Conservation (phyloP, 306 rosid species). For the Geum urbanum region DNA sequence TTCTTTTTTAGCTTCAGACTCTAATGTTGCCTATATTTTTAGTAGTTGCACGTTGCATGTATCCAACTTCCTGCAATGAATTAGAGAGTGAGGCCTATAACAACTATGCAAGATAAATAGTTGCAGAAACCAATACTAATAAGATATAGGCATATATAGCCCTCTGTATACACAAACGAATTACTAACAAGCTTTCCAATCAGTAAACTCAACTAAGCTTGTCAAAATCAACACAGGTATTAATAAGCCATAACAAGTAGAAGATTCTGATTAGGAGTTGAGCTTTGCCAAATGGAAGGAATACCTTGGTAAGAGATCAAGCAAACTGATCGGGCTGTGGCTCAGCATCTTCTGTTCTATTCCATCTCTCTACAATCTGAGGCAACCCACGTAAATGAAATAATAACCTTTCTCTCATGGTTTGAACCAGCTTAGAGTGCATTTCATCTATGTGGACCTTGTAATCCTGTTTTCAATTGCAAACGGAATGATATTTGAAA, state of each 20-base stretch:
- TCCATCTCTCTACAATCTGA: slow-evolving; percentile 96
- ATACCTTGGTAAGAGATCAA: slow-evolving; percentile 94
- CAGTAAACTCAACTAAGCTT: too few relatives aligned
- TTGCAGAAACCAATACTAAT: neutral
- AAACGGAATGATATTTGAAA: neutral
- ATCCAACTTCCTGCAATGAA: slow-evolving; percentile 84
- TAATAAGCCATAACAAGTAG: too few relatives aligned
- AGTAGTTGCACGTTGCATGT: slow-evolving; percentile 88
- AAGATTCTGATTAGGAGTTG: too few relatives aligned
- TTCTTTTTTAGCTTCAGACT: slow-evolving; percentile 2
- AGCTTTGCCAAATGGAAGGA: too few relatives aligned
- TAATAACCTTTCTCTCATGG: slow-evolving; percentile 94
- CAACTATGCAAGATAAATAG: slow-evolving; percentile 14
- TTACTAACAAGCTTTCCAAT: too few relatives aligned
- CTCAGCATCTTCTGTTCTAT: slow-evolving; percentile 82
- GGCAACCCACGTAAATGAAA: slow-evolving; percentile 89
- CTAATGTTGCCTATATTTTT: neutral
- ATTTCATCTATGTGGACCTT: slow-evolving; percentile 96
- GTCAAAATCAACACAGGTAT: too few relatives aligned
- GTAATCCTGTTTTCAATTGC: slow-evolving; percentile 59
- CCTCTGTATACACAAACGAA: neutral
- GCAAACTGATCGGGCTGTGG: slow-evolving; percentile 95
- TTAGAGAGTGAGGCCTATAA: slow-evolving; percentile 20
- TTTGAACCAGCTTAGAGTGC: slow-evolving; percentile 93
- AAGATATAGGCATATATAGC: neutral